Conservation (phyloP, 257 asterid species). For the Solanum chaucha region DNA sequence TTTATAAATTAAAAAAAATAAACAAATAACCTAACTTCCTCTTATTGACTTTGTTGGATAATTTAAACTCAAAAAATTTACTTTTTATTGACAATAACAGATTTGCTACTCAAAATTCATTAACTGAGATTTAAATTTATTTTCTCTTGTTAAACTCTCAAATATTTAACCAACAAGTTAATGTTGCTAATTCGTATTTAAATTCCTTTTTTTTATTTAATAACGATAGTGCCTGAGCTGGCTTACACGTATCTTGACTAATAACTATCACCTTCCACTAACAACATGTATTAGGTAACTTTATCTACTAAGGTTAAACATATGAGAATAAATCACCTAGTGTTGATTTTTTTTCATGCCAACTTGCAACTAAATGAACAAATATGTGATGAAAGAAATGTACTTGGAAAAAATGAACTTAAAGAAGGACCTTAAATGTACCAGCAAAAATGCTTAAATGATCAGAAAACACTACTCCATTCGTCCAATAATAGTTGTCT, state of each 20-base stretch:
- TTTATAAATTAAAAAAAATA: no score
- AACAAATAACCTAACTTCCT: not conserved
- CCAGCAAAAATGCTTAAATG: not conserved
- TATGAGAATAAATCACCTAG: no score
- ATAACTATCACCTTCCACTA: not conserved
- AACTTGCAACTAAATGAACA: not conserved
- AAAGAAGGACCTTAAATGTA: not conserved
- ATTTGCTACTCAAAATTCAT: not conserved
- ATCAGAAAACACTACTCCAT: not conserved
- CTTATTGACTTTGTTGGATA: not conserved
- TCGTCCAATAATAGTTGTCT: not conserved
- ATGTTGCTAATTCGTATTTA: not conserved
- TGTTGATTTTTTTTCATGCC: not conserved
- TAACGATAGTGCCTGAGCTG: fast-evolving
- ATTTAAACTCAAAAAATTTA: no score
- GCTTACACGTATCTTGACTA: not conserved
- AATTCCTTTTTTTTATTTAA: not conserved
- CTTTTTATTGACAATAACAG: not conserved
- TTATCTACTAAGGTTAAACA: not conserved
- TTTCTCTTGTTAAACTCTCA: not conserved
- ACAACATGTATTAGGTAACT: not conserved
- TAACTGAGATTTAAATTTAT: not conserved
- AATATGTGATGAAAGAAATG: not conserved
- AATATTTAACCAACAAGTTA: not conserved
- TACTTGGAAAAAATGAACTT: not conserved